Evolutionary conservation across 371 early-diverging fungal genomes (phyloP).

Genomic region (Phascolomyces articulosus): DNA sequence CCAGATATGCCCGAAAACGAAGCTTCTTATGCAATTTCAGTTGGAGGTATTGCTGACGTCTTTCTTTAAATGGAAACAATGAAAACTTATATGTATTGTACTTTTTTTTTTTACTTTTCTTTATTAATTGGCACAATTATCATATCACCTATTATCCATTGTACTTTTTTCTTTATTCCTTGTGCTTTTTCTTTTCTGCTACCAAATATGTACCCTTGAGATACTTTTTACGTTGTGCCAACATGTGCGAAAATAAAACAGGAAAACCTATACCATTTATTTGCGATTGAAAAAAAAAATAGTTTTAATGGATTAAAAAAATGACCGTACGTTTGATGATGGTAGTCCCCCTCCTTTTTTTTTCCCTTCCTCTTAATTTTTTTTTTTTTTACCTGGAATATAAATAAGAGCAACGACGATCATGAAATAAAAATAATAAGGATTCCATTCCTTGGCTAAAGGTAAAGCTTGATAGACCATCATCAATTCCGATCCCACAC

Average conservation of each 20-base stretch:
- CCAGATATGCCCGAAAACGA: slow-evolving; percentile 88
- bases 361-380: not conserved
- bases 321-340: too few relatives aligned
- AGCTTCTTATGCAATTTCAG: slow-evolving; percentile 51
- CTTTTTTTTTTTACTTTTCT: not conserved
- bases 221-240: slow-evolving; percentile 81
- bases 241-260: slow-evolving; percentile 90
- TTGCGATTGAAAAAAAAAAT: too few relatives aligned
- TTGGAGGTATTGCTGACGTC: slow-evolving; percentile 40
- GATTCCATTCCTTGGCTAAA: slow-evolving; percentile 56
- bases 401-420: slow-evolving; percentile 64
- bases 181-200: slow-evolving; percentile 18
- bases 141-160: too few relatives aligned
- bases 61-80: slow-evolving; percentile 10
- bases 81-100: not conserved
- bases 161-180: slow-evolving; percentile 8
- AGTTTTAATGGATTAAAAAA: too few relatives aligned
- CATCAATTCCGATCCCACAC: slow-evolving; percentile 84
- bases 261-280: slow-evolving; percentile 79
- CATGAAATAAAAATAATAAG: slow-evolving; percentile 59
- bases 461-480: slow-evolving; percentile 77
- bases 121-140: too few relatives aligned
- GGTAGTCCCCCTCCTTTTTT: too few relatives aligned
- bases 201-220: slow-evolving; percentile 32
- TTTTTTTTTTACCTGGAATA: slow-evolving; percentile 62